Evolutionary conservation across 169 alveolate genomes (phyloP).

Genomic region (Babesia caballi): DNA sequence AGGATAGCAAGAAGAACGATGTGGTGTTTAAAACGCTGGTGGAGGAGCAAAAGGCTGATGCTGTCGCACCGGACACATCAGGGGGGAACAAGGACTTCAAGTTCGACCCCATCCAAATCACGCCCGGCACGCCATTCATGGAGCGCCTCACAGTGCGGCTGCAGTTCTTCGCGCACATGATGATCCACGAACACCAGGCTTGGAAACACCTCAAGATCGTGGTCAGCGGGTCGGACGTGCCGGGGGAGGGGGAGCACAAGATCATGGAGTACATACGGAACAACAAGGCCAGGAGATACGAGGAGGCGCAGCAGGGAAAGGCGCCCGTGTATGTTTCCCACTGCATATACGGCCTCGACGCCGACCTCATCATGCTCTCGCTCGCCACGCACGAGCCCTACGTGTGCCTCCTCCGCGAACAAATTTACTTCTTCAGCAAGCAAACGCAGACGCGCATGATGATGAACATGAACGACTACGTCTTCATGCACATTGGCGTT

Average conservation of each 20-base stretch:
- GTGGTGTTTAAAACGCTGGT: constrained; percentile 31
- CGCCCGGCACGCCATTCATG: constrained; percentile 97
- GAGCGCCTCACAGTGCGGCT: constrained; percentile 58
- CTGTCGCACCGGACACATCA: not conserved
- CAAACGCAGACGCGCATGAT: constrained; percentile 48
- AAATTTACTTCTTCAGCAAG: constrained; percentile 69
- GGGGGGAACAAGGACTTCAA: constrained; percentile 2
- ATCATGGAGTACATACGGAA: constrained; percentile 87
- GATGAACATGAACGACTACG: constrained; percentile 55
- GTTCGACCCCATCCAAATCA: constrained; percentile 87
- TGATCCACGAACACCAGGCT: constrained; percentile 71
- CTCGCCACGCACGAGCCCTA: constrained; percentile 93
- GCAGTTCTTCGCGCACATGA: constrained; percentile 67
- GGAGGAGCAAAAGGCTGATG: constrained; percentile 15
- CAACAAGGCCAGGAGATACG: constrained; percentile 66
- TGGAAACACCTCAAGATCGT: constrained; percentile 85
- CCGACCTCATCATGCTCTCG: constrained; percentile 93
- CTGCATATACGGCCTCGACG: constrained; percentile 96
- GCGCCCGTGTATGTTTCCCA: constrained; percentile 70
- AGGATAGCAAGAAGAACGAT: constrained; percentile 72
- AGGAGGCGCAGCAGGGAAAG: not conserved
- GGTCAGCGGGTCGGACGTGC: constrained; percentile 90
- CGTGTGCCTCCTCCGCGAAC: constrained; percentile 88
- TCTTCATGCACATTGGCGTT: constrained; percentile 70
- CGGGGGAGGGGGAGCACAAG: constrained; percentile 98